Evolutionary conservation across 2,329 filamentous ascomycete genomes (phyloP), one percentile per base, ranked within the genome.

Genomic region (Alternaria conjuncta): DNA sequence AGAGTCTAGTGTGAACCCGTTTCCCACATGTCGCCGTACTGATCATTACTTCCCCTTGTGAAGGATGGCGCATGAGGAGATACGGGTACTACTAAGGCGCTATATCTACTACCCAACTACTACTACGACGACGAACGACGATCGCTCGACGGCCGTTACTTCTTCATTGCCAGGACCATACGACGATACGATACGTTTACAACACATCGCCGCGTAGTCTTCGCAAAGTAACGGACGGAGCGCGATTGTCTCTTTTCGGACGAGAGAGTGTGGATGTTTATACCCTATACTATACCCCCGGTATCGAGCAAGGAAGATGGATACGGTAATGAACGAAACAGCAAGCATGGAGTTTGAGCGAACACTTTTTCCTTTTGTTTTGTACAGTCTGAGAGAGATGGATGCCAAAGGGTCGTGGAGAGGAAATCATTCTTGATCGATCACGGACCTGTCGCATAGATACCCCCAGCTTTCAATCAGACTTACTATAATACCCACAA

Each of bases 1-100:
- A 78, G 77, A 77, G 75, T 80, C 74, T 80, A 79, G 71, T 63
- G 57, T 67, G 54, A 41, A 64, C 71, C 71, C 70, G 65, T 66
- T 63, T 65, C 47, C 51, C 30, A 10, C 51, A 15, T 46, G 32
- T 51, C 9, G 46, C 41, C 26, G 9, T 46, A 23, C 57, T 56
- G 59, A 63, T 60, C 21, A 44, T 7, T 10, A 15, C 41, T 26
- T 32, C 26, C 3, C 13, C 3, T 41, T 20, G 47, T 30, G 51
- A 32, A 67, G 66, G 21, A 23, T 53, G 61, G 59, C 55, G 60
- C 61, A 55, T 50, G 60, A 57, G 28, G 57, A 55, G 57, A 32
- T 55, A 45, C 45, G 57, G 61, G 56, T 20, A 56, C 9, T 47
- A 36, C 13, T 54, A 18, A 53, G 36, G 36, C 36, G 36, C 36